Percentiles rank a stretch among this genome's conserved stretches.
Evolutionary conservation across 1,284 basidiomycete genomes (phyloP).

Genomic region (Rhizoctonia solani): DNA sequence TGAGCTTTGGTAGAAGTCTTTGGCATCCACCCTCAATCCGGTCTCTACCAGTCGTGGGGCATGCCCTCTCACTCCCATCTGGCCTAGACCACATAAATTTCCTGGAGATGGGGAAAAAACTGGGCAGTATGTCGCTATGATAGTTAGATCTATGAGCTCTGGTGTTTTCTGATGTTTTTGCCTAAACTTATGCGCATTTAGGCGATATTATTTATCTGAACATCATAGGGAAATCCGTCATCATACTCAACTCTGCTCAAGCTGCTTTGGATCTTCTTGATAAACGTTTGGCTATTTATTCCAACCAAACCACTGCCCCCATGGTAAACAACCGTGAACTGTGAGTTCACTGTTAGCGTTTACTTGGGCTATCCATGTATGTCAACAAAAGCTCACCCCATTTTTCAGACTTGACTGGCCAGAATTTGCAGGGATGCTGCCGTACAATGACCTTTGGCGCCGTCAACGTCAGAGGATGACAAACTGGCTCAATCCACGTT

Average conservation of each 20-base stretch:
- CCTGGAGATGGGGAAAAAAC: background rate
- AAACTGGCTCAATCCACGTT: conserved; percentile 1
- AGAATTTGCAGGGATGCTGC: background rate
- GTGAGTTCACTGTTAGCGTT: too few relatives aligned
- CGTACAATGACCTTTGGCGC: conserved; percentile 11
- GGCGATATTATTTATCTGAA: conserved; percentile 21
- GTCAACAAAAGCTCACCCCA: too few relatives aligned
- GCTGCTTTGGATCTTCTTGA: too few relatives aligned
- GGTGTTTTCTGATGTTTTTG: too few relatives aligned
- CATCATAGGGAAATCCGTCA: conserved; percentile 6
- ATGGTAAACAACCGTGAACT: background rate
- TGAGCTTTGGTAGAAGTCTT: too few relatives aligned
- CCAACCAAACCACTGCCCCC: background rate
- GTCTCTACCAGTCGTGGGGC: background rate
- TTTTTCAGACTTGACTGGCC: conserved; percentile 2
- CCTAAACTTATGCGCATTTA: too few relatives aligned
- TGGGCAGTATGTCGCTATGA: background rate
- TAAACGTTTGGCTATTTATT: conserved; percentile 18
- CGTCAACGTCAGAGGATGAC: conserved; percentile 9
- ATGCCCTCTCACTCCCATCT: background rate
- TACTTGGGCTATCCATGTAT: too few relatives aligned
- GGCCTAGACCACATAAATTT: background rate
- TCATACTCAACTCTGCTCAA: conserved; percentile 25
- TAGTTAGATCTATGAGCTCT: background rate
- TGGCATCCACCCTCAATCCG: conserved; percentile 17